Percentiles rank a stretch among this genome's conserved stretches.
These are phyloP conservation scores for Sechiopsis laciniata DNA, from an alignment of 306 rosid species.

Conservation along the genomic window DNA sequence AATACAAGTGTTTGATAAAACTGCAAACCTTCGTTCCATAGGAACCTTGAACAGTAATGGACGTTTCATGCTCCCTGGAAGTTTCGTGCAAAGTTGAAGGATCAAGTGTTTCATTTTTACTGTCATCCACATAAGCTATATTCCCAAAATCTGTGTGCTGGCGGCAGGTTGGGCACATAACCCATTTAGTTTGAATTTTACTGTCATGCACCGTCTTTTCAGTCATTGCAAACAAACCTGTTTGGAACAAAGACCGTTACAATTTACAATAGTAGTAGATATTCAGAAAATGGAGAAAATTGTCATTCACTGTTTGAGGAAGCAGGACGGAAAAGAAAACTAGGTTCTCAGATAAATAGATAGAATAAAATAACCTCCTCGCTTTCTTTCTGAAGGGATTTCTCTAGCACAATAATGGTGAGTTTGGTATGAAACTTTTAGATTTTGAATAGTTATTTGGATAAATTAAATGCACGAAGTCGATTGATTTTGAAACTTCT, in stretches of 20 bases:
- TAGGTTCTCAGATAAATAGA: background rate
- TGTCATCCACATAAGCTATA: conserved; percentile 85
- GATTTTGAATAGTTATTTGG: background rate
- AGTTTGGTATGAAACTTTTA: background rate
- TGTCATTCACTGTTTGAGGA: background rate
- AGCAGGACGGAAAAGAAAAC: background rate
- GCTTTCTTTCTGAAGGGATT: background rate
- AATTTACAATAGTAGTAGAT: background rate
- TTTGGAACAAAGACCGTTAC: conserved; percentile 10
- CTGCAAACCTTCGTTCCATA: conserved; percentile 81
- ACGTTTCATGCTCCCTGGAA: conserved; percentile 49
- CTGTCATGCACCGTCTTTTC: conserved; percentile 47
- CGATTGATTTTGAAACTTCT: background rate
- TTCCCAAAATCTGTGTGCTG: conserved; percentile 76
- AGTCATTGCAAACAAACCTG: conserved; percentile 88
- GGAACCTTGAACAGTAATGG: conserved; percentile 69
- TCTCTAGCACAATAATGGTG: background rate
- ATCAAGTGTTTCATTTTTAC: conserved; percentile 40
- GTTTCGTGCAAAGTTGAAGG: conserved; percentile 38
- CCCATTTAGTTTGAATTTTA: conserved; percentile 60
- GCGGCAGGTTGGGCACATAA: conserved; percentile 94
- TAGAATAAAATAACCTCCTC: background rate
- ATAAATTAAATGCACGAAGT: background rate
- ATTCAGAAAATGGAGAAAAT: conserved; percentile 5
- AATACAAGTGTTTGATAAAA: background rate